Evolutionary conservation across 2,329 filamentous ascomycete genomes (phyloP).

Genomic region (Thermothelomyces thermophilus): DNA sequence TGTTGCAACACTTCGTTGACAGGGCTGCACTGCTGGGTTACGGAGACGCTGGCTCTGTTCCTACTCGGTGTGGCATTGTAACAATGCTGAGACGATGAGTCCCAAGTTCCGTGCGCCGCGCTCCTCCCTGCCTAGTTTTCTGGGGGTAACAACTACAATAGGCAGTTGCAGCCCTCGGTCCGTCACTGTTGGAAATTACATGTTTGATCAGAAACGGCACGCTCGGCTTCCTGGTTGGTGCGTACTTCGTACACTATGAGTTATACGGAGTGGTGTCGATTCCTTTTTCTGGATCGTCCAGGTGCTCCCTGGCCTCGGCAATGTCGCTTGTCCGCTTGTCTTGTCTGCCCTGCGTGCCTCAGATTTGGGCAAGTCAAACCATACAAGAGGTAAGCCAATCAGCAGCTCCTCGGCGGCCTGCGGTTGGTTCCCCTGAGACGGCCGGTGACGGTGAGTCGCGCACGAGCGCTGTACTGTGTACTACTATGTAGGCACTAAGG

Average conservation of each 20-base stretch:
- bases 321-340: no score
- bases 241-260: not conserved
- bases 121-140: no score
- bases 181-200: not conserved
- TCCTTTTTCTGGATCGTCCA: not conserved
- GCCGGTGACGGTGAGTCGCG: constrained; percentile 10
- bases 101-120: no score
- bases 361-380: not conserved
- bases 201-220: not conserved
- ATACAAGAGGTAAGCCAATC: constrained; percentile 10
- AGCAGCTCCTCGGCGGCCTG: not conserved
- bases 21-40: not conserved
- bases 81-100: not conserved
- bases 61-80: not conserved
- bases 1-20: no score
- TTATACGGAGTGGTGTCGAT: not conserved
- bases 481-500: no score
- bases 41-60: no score
- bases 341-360: no score
- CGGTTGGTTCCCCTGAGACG: constrained; percentile 20
- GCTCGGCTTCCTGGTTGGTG: not conserved
- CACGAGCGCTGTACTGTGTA: not conserved
- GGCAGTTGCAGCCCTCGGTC: no score
- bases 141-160: no score
- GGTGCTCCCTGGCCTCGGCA: not conserved